A percentile compares a stretch with the other conserved stretches of the same genome.
phyloP scores from a whole-genome alignment of 768 basidiomycete species.

The Lyophyllum atratum region DNA sequence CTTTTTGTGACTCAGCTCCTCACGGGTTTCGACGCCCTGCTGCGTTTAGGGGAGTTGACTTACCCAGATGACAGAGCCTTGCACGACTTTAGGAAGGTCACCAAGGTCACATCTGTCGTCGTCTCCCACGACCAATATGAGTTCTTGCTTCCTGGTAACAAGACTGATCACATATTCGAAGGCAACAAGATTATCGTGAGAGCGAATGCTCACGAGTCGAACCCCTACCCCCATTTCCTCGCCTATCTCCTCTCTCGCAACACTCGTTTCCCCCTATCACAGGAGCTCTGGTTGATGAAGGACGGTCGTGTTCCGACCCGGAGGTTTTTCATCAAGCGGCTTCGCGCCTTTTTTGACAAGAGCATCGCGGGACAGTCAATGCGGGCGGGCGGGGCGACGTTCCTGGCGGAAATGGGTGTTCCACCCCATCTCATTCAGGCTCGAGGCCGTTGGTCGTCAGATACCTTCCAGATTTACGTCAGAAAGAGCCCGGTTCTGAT shows the following conservation, averaged over 20 bases:
- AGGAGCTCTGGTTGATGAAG: slow-evolving; percentile 14
- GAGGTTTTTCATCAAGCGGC: slow-evolving; percentile 16
- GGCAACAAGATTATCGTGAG: slow-evolving; percentile 18
- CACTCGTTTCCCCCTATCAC: neutral
- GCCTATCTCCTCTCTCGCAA: neutral
- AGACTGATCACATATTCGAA: no score
- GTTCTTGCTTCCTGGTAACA: no score
- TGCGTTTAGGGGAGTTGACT: no score
- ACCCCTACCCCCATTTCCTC: neutral
- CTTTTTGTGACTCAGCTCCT: no score
- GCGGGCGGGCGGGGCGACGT: slow-evolving; percentile 37
- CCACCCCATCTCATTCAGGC: slow-evolving; percentile 31
- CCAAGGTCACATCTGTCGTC: no score
- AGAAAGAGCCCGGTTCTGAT: slow-evolving; percentile 24
- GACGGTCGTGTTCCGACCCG: slow-evolving; percentile 14
- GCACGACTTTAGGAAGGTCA: no score
- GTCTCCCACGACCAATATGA: no score
- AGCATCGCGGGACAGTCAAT: slow-evolving; percentile 37
- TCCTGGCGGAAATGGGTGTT: slow-evolving; percentile 27
- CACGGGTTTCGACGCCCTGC: no score
- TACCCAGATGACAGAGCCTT: no score
- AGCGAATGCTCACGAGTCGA: neutral
- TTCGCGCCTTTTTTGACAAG: slow-evolving; percentile 3
- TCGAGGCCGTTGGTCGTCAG: slow-evolving; percentile 35
- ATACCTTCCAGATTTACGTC: slow-evolving; percentile 25